These are phyloP conservation scores for Pleurotus djamor DNA, from an alignment of 768 basidiomycete species.

Conservation along the genomic window DNA sequence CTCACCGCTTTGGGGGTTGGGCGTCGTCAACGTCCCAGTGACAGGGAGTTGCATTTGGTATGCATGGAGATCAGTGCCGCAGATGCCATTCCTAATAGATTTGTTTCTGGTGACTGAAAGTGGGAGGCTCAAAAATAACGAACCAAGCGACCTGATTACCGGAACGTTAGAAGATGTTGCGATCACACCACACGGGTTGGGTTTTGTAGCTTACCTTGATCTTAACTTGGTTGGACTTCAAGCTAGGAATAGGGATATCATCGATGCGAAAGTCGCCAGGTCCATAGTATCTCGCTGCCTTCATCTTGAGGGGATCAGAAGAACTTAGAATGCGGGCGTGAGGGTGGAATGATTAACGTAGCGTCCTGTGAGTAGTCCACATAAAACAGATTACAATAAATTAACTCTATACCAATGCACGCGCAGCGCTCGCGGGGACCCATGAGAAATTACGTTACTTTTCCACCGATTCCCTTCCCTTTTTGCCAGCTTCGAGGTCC, in stretches of 20 bases:
- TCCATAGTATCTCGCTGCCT: slow-evolving; percentile 7
- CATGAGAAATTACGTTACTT: neutral
- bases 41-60: slow-evolving; percentile 24
- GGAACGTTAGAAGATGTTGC: too few relatives aligned
- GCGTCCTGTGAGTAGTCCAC: neutral
- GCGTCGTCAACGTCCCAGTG: slow-evolving; percentile 25
- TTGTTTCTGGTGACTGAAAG: neutral
- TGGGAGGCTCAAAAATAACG: slow-evolving; percentile 8
- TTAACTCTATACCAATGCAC: neutral
- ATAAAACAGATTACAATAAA: neutral
- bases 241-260: neutral
- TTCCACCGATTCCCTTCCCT: slow-evolving; percentile 13
- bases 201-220: slow-evolving; percentile 3
- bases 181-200: too few relatives aligned
- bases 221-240: neutral
- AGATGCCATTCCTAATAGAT: slow-evolving; percentile 24
- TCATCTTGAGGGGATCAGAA: neutral
- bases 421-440: too few relatives aligned
- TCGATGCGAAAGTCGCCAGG: slow-evolving; percentile 7
- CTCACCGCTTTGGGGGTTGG: slow-evolving; percentile 35
- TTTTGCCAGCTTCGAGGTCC: slow-evolving; percentile 42
- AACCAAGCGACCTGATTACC: slow-evolving; percentile 28
- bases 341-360: neutral
- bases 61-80: slow-evolving; percentile 47
- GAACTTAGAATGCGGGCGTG: neutral